Base-by-base conservation (phyloP, 2,329 filamentous ascomycete genomes). In the Hypoxylon sp. region DNA sequence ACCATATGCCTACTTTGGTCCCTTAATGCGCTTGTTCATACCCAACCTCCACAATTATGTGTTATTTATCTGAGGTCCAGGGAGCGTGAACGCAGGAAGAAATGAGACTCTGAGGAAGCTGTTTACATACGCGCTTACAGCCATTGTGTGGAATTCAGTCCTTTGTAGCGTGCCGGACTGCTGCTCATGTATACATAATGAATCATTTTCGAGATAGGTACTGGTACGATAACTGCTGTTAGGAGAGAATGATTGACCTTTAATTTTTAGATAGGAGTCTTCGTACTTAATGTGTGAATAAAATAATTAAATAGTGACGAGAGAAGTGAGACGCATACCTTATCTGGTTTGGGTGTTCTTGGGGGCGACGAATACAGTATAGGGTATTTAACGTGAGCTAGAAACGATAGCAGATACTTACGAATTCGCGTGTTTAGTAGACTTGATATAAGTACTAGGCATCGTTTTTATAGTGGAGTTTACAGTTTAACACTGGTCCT, bases 101-200 rank as follows among this genome's bases (percentile, higher is more conserved):
- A 60, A 58, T 58, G 50, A 60, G 36, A 65, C 56, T 57, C 50
- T 41, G 48, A 9, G n/a, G 36, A 56, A 56, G 41, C 23, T 70
- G 68, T 66, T 70, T 65, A 65, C 61, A 50, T 57, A 67, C 70
- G 70, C 70, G 70, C 53, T 69, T 63, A 62, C 65, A 67, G 64
- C 69, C 69, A 70, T 55, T 49, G 30, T 17, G 32, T 32, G 65
- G 59, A 68, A 70, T 63, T 25, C n/a, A 36, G 10, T 23, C 17
- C 17, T 43, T 30, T 21, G 14, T 51, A 55, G 56, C 49, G n/a
- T 55, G n/a, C 11, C 9, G 25, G 19, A 10, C 43, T 41, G 41
- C 7, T 30, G 43, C 23, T 9, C 4, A 32, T 21, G 2, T 32
- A 56, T 13, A 57, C 28, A n/a, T 23, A 49, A 11, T 23, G 10